Evolutionary conservation across 345 rosid genomes (phyloP), one percentile per base, ranked within the genome.

Genomic region (Rhizophora mangle): DNA sequence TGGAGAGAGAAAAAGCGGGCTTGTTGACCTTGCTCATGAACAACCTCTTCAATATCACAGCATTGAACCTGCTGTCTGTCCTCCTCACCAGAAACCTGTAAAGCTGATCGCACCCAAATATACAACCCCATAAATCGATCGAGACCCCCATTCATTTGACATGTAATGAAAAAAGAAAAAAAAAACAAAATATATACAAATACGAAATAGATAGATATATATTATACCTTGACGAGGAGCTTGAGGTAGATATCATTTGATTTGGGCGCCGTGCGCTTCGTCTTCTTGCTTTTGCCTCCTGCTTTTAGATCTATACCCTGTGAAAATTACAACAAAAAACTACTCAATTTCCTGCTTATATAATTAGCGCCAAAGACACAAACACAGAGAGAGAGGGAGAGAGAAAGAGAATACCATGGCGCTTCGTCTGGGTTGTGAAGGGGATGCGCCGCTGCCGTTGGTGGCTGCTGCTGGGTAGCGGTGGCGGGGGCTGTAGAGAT

Each of bases 21-120:
- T 92, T 92, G 88, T 96, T 92, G 61, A 80, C 86, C 82, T 88
- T 96, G 83, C 98, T 92, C 99, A 92, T 96, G 71, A 90, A 92
- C 64, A 96, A 73, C 71, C 99, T 86, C 89, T 92, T 96, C 84
- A 96, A 68, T 21, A 96, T 85, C 82, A 96, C 99, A 0, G 85
- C 89, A 81, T 89, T 89, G 88, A 96, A 96, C 74, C 83, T 90
- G 85, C 99, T 96, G 4, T 85, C 82, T 0, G 98, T 92, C 69
- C 99, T 90, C 80, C 99, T 83, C 21, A 89, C 99, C 22, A 96
- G 73, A 82, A 96, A 96, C 43, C 96, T 84, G 74, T 92, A 96
- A 60, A 96, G 81, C 99, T 96, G 75, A 59, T 51, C 31, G 0
- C 46, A 15, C 15, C 16, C 47, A 34, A 65, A 39, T 22, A 6